Evolutionary conservation across 371 early-diverging fungal genomes (phyloP).

Genomic region (Nosema granulosis): DNA sequence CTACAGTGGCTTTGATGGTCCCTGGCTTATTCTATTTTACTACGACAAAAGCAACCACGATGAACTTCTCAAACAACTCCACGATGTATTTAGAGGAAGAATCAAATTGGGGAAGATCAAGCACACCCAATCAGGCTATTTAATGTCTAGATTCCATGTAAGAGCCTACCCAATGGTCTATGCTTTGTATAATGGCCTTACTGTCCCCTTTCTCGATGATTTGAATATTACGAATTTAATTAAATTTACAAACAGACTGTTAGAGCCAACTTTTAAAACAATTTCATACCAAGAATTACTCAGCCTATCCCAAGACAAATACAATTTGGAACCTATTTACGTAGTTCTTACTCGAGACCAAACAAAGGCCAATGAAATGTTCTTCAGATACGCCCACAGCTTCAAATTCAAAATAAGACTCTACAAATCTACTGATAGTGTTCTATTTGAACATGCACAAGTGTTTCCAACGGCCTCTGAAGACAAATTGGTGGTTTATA

Average conservation of each 20-base stretch:
- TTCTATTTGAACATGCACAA: slow-evolving; percentile 52
- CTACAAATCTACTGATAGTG: slow-evolving; percentile 64
- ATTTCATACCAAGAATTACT: too few relatives aligned
- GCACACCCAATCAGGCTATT: slow-evolving; percentile 50
- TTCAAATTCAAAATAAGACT: slow-evolving; percentile 65
- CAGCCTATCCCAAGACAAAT: slow-evolving; percentile 54
- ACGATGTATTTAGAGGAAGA: slow-evolving; percentile 50
- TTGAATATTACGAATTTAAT: slow-evolving; percentile 20
- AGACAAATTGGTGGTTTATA: slow-evolving; percentile 65
- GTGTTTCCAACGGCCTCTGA: slow-evolving; percentile 50
- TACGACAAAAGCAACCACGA: slow-evolving; percentile 43
- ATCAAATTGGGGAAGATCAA: slow-evolving; percentile 63
- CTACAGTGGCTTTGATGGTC: slow-evolving; percentile 65
- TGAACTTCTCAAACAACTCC: slow-evolving; percentile 55
- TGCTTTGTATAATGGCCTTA: slow-evolving; percentile 64
- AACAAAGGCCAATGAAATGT: slow-evolving; percentile 60
- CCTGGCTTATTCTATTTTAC: slow-evolving; percentile 67
- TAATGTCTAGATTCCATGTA: slow-evolving; percentile 61
- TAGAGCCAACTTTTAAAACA: slow-evolving; percentile 62
- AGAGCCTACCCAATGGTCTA: slow-evolving; percentile 62
- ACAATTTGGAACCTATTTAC: slow-evolving; percentile 65
- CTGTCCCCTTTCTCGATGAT: slow-evolving; percentile 53
- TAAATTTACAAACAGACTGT: slow-evolving; percentile 59
- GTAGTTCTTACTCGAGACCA: slow-evolving; percentile 65
- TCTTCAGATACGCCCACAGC: slow-evolving; percentile 64